A percentile compares a stretch with the other conserved stretches of the same genome.
phyloP scores from a whole-genome alignment of 306 rosid species.

The Senna tora region DNA sequence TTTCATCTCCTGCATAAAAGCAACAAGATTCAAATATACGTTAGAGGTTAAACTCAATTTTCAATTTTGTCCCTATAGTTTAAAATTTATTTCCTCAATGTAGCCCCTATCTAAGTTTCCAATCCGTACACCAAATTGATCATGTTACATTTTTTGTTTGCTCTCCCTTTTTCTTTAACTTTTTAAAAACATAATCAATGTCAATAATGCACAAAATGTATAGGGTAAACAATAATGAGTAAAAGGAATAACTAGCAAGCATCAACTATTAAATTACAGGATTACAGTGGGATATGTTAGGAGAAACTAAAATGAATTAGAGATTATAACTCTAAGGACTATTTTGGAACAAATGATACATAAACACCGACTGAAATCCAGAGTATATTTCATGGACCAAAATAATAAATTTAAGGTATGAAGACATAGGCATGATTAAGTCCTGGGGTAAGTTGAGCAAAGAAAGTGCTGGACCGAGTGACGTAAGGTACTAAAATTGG shows the following conservation, averaged over 20 bases:
- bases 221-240: background rate
- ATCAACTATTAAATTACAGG: background rate
- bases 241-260: background rate
- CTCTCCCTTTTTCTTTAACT: background rate
- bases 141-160: background rate
- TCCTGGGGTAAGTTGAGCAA: background rate
- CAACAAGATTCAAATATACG: constrained; percentile 27
- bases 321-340: background rate
- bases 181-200: no score
- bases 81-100: background rate
- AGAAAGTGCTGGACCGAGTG: background rate
- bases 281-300: background rate
- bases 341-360: background rate
- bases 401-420: background rate
- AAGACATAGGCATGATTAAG: background rate
- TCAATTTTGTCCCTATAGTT: background rate
- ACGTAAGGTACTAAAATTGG: background rate
- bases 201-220: background rate
- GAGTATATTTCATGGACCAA: background rate
- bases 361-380: background rate
- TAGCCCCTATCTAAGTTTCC: background rate
- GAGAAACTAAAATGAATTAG: background rate
- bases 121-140: background rate
- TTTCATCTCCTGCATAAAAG: constrained; percentile 69
- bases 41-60: background rate